These are phyloP conservation scores for Camellia japonica DNA, from an alignment of 148 eudicot genomes.

Conservation along the genomic window DNA sequence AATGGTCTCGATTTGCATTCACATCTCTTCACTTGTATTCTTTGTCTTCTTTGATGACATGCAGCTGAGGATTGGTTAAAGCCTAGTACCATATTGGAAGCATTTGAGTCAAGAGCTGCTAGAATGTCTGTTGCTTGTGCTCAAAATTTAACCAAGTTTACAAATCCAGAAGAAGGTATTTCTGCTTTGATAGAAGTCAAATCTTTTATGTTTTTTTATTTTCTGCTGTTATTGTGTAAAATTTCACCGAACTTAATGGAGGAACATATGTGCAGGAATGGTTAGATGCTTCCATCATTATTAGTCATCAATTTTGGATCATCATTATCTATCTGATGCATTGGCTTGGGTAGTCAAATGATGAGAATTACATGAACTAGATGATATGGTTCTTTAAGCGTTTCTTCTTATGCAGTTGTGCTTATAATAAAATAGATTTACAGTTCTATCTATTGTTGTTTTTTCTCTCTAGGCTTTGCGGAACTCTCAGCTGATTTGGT, in stretches of 20 bases:
- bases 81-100: conserved; percentile 62
- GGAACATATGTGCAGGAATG: neutral
- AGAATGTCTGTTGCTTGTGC: conserved; percentile 87
- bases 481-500: conserved; percentile 83
- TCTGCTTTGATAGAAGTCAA: neutral
- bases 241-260: neutral
- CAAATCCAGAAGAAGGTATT: conserved; percentile 80
- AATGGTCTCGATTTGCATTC: neutral
- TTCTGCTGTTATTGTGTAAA: conserved; percentile 3
- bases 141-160: conserved; percentile 56
- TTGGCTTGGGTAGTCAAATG: no score
- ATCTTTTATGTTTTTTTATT: neutral
- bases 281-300: neutral
- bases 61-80: conserved; percentile 96
- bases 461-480: conserved; percentile 59
- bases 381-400: neutral
- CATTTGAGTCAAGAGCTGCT: conserved; percentile 85
- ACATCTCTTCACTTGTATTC: neutral
- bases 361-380: no score
- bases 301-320: neutral
- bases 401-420: neutral
- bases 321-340: neutral
- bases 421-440: neutral
- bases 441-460: neutral
- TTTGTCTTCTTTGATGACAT: conserved; percentile 19